Evolutionary conservation across 371 early-diverging fungal genomes (phyloP), one percentile per base, ranked within the genome.

Genomic region (Synchytrium microbalum): DNA sequence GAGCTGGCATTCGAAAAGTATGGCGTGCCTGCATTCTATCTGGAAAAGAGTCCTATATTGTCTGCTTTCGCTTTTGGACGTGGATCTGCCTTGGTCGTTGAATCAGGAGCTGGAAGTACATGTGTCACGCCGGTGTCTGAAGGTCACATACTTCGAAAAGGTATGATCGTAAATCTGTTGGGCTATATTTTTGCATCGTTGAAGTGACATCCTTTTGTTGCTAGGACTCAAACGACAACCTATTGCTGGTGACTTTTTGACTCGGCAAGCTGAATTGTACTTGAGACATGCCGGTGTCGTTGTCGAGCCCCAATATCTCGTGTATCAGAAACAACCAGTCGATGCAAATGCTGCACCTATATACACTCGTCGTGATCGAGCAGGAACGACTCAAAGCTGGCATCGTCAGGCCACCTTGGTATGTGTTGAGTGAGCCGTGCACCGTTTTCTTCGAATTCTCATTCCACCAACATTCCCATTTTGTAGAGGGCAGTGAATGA

Each of bases 1-100:
- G 95, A 96, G 69, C 69, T 96, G 59, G 92, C 92, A 0, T 96
- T 98, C 79, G 96, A 98, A 72, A 89, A 87, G 75, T 95, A 88
- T 69, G 73, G 85, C 26, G 82, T 85, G 23, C 96, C 96, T 54
- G 96, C 94, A 2, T 94, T 98, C 68, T 96, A 89, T 75, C 76
- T 96, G 32, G 92, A 88, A 60, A 88, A 89, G 69, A 85, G 84
- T 60, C 90, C 97, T 0, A 96, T 92, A 23, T 86, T 98, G 71
- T 80, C 96, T 54, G 91, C 96, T 89, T 98, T 95, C 67, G 89
- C 96, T 3, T 82, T 91, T 0, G 98, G 98, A 51, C 77, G 85
- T 60, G 81, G 91, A 19, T 91, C 93, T 13, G 94, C 88, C 10
- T 78, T 98, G 32, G 93, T 98, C 30, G 70, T 98, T 58, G 96